Evolutionary conservation across 441 rosid genomes (phyloP).

Genomic region (Mallotus repandus): DNA sequence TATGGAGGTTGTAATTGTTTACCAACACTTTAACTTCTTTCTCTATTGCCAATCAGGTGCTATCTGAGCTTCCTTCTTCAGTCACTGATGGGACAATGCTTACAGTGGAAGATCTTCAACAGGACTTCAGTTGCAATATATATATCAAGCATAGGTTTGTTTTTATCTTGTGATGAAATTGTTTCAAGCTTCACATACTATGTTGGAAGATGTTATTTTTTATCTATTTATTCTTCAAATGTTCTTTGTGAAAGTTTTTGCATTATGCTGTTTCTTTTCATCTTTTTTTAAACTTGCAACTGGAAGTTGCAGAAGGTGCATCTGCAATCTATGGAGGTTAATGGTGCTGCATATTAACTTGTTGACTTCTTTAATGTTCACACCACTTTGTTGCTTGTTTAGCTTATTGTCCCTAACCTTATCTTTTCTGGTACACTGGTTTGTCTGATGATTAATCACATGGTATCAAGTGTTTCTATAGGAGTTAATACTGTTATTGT

Average conservation of each 20-base stretch:
- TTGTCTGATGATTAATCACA: no score
- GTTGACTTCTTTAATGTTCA: background rate
- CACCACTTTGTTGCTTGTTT: background rate
- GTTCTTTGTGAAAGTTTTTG: no score
- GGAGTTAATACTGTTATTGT: background rate
- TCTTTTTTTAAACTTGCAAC: no score
- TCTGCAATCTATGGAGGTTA: background rate
- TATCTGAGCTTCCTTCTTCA: conserved; percentile 81
- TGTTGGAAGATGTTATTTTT: background rate
- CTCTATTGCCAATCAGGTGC: conserved; percentile 39
- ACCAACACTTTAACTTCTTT: background rate
- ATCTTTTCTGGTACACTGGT: no score
- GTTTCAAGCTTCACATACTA: background rate
- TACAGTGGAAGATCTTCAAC: conserved; percentile 85
- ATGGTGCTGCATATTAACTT: background rate
- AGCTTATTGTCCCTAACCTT: background rate
- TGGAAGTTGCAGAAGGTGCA: background rate
- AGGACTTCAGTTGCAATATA: conserved; percentile 81
- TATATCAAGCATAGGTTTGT: conserved; percentile 86
- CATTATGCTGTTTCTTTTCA: no score
- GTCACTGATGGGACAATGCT: conserved; percentile 69
- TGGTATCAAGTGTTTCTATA: no score
- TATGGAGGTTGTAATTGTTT: background rate
- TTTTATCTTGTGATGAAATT: background rate
- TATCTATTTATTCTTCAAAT: no score